Evolutionary conservation across 148 eudicot genomes (phyloP).

Genomic region (Rhododendron molle): DNA sequence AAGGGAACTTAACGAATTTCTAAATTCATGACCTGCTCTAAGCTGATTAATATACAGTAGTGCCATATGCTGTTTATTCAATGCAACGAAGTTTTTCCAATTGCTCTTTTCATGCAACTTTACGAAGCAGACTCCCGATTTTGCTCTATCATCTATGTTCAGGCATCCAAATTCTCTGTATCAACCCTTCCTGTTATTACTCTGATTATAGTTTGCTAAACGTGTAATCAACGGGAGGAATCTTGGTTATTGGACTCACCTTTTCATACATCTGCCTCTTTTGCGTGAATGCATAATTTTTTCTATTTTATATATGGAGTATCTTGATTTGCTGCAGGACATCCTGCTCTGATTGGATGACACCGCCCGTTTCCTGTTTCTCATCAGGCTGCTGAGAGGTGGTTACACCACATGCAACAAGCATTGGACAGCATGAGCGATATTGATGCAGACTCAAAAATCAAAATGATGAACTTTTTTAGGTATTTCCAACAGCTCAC

Average conservation of each 20-base stretch:
- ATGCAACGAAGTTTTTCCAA: too few species aligned
- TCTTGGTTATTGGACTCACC: neutral
- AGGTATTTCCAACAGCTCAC: conserved; percentile 34
- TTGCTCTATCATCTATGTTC: neutral
- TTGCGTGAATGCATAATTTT: neutral
- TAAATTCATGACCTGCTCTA: neutral
- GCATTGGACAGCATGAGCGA: conserved; percentile 54
- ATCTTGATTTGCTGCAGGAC: conserved; percentile 48
- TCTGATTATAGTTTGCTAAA: neutral
- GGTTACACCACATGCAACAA: conserved; percentile 88
- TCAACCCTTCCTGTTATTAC: neutral
- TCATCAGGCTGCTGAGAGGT: conserved; percentile 84
- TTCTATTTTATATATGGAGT: neutral
- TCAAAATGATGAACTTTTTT: conserved; percentile 82
- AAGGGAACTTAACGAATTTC: neutral
- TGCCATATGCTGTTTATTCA: neutral
- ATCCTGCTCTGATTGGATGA: conserved; percentile 87
- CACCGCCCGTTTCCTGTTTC: conserved; percentile 89
- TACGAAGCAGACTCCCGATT: neutral
- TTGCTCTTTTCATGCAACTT: neutral
- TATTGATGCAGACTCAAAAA: conserved; percentile 69
- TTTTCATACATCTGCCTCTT: neutral
- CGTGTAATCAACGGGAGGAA: neutral
- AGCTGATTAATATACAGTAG: neutral
- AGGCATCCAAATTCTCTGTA: neutral